Percentiles rank a stretch among this genome's conserved stretches.
Conservation (phyloP, 768 basidiomycete genomes). For the Lactarius sanguifluus region DNA sequence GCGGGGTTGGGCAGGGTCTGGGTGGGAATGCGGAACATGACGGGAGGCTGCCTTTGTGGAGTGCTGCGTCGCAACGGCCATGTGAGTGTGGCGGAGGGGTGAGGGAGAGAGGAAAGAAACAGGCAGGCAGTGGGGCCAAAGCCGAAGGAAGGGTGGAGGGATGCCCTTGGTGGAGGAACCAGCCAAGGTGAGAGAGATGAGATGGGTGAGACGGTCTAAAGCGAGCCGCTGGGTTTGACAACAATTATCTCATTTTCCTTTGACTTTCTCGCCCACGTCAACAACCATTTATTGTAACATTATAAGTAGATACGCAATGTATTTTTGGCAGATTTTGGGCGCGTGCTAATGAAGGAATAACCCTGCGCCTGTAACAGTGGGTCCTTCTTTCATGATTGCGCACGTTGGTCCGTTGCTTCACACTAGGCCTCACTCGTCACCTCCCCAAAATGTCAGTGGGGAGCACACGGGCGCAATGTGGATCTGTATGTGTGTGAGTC, state of each 20-base stretch:
- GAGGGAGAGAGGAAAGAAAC: background rate
- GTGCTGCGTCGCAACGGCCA: slow-evolving; percentile 26
- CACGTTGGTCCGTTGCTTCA: background rate
- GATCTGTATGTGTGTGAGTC: background rate
- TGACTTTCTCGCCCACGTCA: background rate
- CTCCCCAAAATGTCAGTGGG: background rate
- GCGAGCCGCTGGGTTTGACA: background rate
- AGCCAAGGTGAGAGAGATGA: slow-evolving; percentile 1
- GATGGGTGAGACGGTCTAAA: background rate
- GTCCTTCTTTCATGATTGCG: background rate
- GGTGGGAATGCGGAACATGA: slow-evolving; percentile 20
- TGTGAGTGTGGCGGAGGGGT: slow-evolving; percentile 4
- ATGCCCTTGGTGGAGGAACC: background rate
- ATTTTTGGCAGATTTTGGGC: background rate
- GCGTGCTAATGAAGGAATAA: background rate
- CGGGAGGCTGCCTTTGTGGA: slow-evolving; percentile 18
- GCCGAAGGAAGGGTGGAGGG: background rate
- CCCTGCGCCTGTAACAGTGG: background rate
- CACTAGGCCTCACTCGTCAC: background rate
- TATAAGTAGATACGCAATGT: background rate
- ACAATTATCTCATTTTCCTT: background rate
- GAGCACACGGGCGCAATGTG: slow-evolving; percentile 1
- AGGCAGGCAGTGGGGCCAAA: background rate
- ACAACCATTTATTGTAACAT: background rate
- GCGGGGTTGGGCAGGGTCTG: slow-evolving; percentile 30